Base-by-base conservation (phyloP, 768 basidiomycete genomes). In the Collybia nuda region DNA sequence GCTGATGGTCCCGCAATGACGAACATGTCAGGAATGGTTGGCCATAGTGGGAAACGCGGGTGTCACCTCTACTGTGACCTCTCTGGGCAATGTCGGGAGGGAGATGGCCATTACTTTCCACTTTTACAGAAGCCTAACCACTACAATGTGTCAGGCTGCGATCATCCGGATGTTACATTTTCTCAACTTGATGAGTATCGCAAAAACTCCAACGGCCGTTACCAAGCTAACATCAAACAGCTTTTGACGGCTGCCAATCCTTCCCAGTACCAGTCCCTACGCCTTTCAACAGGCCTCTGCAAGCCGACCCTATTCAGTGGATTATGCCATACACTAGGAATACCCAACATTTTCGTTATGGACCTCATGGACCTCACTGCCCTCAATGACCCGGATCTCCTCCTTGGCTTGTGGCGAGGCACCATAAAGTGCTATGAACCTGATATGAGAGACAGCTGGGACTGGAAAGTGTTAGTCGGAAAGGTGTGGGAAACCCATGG, bases 311-410 rank as follows among this genome's bases (percentile, higher is more conserved):
- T 79, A 8, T 65, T 79, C 18, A 57, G 58, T 14, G 72, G 71
- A 1, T 56, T 80, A 7, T n/a, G n/a, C n/a, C 17, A 40, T 0
- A 62, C 46, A 0, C 62, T 76, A 7, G 58, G 60, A 0, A 45
- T 75, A 3, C 75, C 75, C 0, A 23, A 41, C 0, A 64, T 62
- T 21, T 78, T 77, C 55, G 51, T 61, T 0, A 60, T 66, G 1
- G 76, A 80, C 50, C n/a, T 67, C 0, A 80, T 80, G 76, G 73
- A 78, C 52, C 59, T 73, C 0, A 17, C 61, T 3, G 50, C 51
- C 3, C 51, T 73, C 42, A 67, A 66, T 19, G 63, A 78, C 43
- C 66, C 69, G 4, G 73, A 76, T 17, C 61, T 78, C 1, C 38
- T 77, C 35, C 2, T 78, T 42, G 6, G 44, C 19, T 28, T 73